Evolutionary conservation across 768 basidiomycete genomes (phyloP).

Genomic region (Suillus bovinus): DNA sequence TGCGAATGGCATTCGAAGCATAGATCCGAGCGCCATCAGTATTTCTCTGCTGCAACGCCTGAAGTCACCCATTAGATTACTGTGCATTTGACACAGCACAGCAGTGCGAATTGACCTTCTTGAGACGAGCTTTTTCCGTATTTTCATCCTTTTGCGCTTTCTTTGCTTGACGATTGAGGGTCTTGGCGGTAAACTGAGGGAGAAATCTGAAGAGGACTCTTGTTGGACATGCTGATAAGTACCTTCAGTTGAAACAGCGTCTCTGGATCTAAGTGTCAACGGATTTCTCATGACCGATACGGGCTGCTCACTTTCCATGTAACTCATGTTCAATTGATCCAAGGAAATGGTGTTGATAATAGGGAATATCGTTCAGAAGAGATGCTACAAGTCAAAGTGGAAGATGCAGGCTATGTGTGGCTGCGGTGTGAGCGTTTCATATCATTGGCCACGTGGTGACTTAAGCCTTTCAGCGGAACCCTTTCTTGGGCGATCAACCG

Average conservation of each 20-base stretch:
- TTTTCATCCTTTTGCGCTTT: constrained; percentile 97
- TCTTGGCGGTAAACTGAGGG: constrained; percentile 94
- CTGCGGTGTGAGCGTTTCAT: not conserved
- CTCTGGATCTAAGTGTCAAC: constrained; percentile 61
- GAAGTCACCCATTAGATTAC: constrained; percentile 11
- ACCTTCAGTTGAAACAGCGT: constrained; percentile 99
- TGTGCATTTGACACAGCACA: not conserved
- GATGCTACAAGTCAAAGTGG: not conserved
- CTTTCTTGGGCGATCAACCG: not conserved
- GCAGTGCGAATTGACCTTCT: constrained; percentile 65
- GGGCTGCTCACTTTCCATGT: constrained; percentile 78
- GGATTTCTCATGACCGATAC: constrained; percentile 6
- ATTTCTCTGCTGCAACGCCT: constrained; percentile 97
- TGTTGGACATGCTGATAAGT: constrained; percentile 12
- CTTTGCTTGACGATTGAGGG: constrained; percentile 90
- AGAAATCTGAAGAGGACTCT: constrained; percentile 15
- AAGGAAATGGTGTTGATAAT: not conserved
- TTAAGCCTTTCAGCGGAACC: not conserved
- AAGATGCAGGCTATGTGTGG: not conserved
- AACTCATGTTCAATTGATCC: constrained; percentile 54
- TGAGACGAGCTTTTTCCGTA: constrained; percentile 83
- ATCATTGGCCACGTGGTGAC: not conserved
- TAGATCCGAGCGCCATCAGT: constrained; percentile 97
- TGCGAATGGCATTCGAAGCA: constrained; percentile 96
- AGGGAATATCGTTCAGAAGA: not conserved